phyloP scores from a whole-genome alignment of 2,329 filamentous ascomycete genomes.

The Fonsecaea monophora region DNA sequence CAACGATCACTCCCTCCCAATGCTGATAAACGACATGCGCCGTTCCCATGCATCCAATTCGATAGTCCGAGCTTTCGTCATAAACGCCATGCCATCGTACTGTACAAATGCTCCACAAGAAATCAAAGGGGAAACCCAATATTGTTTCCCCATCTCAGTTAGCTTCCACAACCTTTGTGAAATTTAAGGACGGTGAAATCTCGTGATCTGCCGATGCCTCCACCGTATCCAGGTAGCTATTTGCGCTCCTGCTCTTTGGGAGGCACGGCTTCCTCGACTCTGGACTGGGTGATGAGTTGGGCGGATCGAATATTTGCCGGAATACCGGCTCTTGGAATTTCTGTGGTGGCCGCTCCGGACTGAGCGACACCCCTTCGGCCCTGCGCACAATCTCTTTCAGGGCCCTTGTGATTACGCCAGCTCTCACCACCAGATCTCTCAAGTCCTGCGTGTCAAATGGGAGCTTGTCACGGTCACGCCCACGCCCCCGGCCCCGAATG shows the following conservation, averaged over 20 bases:
- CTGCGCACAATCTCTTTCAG: slow-evolving; percentile 58
- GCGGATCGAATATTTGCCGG: slow-evolving; percentile 56
- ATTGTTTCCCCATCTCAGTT: slow-evolving; percentile 21
- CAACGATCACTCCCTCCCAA: slow-evolving; percentile 23
- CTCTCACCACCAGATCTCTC: slow-evolving; percentile 63
- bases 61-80: slow-evolving; percentile 18
- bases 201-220: slow-evolving; percentile 40
- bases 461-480: slow-evolving; percentile 57
- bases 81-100: slow-evolving; percentile 37
- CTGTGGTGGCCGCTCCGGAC: slow-evolving; percentile 40
- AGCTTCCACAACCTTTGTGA: slow-evolving; percentile 35
- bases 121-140: slow-evolving; percentile 13
- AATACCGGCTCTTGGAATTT: slow-evolving; percentile 52
- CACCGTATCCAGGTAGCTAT: slow-evolving; percentile 41
- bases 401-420: slow-evolving; percentile 57
- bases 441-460: slow-evolving; percentile 71
- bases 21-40: slow-evolving; percentile 31
- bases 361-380: slow-evolving; percentile 54
- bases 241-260: slow-evolving; percentile 42
- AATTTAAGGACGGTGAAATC: slow-evolving; percentile 25
- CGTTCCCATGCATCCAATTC: slow-evolving; percentile 30
- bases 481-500: slow-evolving; percentile 39
- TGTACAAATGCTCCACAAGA: slow-evolving; percentile 33
- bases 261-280: slow-evolving; percentile 37
- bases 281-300: slow-evolving; percentile 45